Evolutionary conservation across 805 yeast species (phyloP), one percentile per base, ranked within the genome.

Genomic region (Saturnispora silvae): DNA sequence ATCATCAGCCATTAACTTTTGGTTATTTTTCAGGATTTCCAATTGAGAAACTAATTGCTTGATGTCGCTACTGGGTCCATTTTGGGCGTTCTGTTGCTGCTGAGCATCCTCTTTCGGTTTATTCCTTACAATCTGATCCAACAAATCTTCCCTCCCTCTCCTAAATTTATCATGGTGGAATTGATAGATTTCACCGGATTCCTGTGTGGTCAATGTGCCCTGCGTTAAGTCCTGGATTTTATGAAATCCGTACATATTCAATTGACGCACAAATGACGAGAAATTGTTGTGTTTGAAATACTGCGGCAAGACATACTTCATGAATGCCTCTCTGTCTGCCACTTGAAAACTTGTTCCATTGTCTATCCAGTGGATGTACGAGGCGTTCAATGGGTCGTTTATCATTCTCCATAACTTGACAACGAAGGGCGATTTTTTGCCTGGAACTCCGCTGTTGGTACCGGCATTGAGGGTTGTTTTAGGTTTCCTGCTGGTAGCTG

Each of bases 211-310:
- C 41, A 77, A 60, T 4, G 87, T 70, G 3, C 94, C 96, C 19
- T 81, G 70, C 40, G 63, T 81, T 17, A 87, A 75, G 59, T 92
- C 97, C 59, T 92, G 98, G 4, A 92, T 92, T 60, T 92, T 92
- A 63, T 87, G 97, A 96, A 96, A 92, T 9, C 98, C 98, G 56
- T 92, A 92, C 98, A 92, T 89, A 60, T 89, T 89, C 51, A 89
- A 67, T 56, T 89, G 98, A 44, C 98, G 75, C 13, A 92, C 97
- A 67, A 92, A 92, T 23, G 92, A 78, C 16, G 97, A 94, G 61
- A 92, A 87, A 56, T 92, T 89, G 43, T 83, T 80, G 60, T 92
- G 98, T 57, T 92, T 92, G 67, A 87, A 92, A 61, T 85, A 92
- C 52, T 78, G 77, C 4, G 99, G 98, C 44, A 92, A 61, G 20